Conservation (phyloP, 2,329 filamentous ascomycete genomes). For the Cladosporium sp. region DNA sequence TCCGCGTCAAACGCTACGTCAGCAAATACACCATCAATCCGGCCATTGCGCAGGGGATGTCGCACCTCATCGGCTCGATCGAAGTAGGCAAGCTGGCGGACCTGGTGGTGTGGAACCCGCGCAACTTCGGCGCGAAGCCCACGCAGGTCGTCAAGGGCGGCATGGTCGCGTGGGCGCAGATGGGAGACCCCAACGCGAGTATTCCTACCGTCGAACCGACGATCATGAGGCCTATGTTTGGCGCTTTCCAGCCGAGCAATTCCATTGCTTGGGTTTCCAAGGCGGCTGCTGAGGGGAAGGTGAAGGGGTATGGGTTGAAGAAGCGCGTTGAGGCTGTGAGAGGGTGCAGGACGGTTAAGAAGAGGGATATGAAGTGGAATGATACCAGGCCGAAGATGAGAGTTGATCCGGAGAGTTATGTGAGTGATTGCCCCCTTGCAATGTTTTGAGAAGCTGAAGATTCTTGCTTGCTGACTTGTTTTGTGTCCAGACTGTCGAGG, state of each 20-base stretch:
- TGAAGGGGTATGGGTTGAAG: constrained; percentile 68
- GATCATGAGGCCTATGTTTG: constrained; percentile 83
- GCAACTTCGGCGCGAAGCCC: constrained; percentile 85
- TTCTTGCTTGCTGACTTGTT: constrained; percentile 20
- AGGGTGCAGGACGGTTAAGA: constrained; percentile 69
- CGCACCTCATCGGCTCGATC: constrained; percentile 78
- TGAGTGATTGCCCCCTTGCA: constrained; percentile 33
- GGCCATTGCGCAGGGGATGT: constrained; percentile 85
- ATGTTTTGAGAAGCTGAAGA: not conserved
- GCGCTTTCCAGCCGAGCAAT: constrained; percentile 54
- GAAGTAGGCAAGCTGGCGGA: constrained; percentile 90
- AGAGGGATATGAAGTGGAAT: constrained; percentile 90
- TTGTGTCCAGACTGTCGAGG: constrained; percentile 60
- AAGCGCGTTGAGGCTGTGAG: constrained; percentile 79
- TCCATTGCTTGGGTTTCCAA: constrained; percentile 81
- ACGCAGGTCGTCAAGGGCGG: constrained; percentile 79
- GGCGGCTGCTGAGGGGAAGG: constrained; percentile 63
- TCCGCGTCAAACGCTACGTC: constrained; percentile 85
- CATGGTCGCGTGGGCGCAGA: constrained; percentile 75
- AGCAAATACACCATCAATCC: constrained; percentile 97
- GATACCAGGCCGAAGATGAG: constrained; percentile 78
- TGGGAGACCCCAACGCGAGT: constrained; percentile 58
- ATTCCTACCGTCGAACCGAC: constrained; percentile 87
- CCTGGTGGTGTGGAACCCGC: constrained; percentile 79
- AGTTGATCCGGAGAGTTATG: constrained; percentile 87